A percentile compares a stretch with the other conserved stretches of the same genome.
Conservation (phyloP, 257 asterid genomes). For the Lycium ferocissimum region DNA sequence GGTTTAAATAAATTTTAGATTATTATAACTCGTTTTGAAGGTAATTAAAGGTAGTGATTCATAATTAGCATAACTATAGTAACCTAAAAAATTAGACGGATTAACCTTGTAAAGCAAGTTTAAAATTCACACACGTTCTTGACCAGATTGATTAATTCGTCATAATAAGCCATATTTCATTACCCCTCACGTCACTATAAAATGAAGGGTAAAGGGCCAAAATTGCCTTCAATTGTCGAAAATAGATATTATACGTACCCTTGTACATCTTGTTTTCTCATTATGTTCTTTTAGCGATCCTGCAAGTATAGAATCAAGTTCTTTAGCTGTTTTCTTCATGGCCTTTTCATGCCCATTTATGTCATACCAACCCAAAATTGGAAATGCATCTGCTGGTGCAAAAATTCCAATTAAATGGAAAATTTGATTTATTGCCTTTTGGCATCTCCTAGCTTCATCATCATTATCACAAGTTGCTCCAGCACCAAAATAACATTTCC, state of each 20-base stretch:
- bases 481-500: constrained; percentile 35
- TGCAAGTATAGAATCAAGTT: constrained; percentile 32
- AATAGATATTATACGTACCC: too few species aligned
- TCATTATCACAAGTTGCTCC: not conserved
- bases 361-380: constrained; percentile 33
- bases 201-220: too few species aligned
- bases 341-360: constrained; percentile 35
- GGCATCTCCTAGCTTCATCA: constrained; percentile 26
- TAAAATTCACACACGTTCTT: too few species aligned
- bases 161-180: too few species aligned
- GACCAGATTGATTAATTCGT: too few species aligned
- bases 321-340: constrained; percentile 38
- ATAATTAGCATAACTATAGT: too few species aligned
- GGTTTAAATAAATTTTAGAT: not conserved
- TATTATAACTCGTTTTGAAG: rapidly evolving
- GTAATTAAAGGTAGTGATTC: too few species aligned
- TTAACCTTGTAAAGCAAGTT: too few species aligned
- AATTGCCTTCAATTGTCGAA: too few species aligned
- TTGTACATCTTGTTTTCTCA: not conserved
- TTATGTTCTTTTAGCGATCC: constrained; percentile 35
- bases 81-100: too few species aligned
- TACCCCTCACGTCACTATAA: too few species aligned
- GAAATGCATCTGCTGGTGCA: constrained; percentile 33
- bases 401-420: constrained; percentile 31
- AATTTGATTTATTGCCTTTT: constrained; percentile 26